Conservation (phyloP, 1,284 basidiomycete species). For the Chondrostereum purpureum region DNA sequence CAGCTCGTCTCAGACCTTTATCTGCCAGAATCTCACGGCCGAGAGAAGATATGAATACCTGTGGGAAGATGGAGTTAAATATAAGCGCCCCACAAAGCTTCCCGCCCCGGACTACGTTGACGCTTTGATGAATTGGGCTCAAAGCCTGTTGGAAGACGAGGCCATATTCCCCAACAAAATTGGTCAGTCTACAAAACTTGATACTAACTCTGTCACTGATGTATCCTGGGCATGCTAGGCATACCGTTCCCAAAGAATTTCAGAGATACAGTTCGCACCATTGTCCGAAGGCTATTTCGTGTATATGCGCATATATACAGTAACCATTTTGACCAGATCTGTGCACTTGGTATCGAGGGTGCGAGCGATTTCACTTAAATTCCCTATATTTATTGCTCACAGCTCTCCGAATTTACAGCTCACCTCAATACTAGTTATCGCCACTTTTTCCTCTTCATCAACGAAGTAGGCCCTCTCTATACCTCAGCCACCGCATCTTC, state of each 20-base stretch:
- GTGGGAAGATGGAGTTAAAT: conserved; percentile 94
- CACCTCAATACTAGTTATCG: conserved; percentile 99
- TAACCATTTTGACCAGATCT: conserved; percentile 99
- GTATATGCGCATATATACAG: conserved; percentile 99
- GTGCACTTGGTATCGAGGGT: conserved; percentile 98
- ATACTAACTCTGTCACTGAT: conserved; percentile 1
- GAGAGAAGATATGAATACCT: conserved; percentile 85
- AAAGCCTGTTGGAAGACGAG: conserved; percentile 90
- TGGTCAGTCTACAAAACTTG: conserved; percentile 39
- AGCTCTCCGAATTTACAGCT: conserved; percentile 43
- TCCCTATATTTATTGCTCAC: conserved; percentile 2
- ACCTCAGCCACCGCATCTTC: not conserved
- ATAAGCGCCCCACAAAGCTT: conserved; percentile 90
- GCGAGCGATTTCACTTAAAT: conserved; percentile 15
- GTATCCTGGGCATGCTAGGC: conserved; percentile 37
- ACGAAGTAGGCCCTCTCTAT: conserved; percentile 61
- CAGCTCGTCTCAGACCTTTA: too few relatives aligned
- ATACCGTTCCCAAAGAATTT: conserved; percentile 92
- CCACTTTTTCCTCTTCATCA: conserved; percentile 96
- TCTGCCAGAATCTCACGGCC: not conserved
- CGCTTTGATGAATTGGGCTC: conserved; percentile 98
- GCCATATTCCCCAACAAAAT: conserved; percentile 92
- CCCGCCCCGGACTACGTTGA: conserved; percentile 97
- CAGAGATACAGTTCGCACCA: conserved; percentile 85
- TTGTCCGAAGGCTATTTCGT: conserved; percentile 89